A percentile compares a stretch with the other conserved stretches of the same genome.
Evolutionary conservation across 2,329 filamentous ascomycete genomes (phyloP).

Genomic region (Alternaria sp.): DNA sequence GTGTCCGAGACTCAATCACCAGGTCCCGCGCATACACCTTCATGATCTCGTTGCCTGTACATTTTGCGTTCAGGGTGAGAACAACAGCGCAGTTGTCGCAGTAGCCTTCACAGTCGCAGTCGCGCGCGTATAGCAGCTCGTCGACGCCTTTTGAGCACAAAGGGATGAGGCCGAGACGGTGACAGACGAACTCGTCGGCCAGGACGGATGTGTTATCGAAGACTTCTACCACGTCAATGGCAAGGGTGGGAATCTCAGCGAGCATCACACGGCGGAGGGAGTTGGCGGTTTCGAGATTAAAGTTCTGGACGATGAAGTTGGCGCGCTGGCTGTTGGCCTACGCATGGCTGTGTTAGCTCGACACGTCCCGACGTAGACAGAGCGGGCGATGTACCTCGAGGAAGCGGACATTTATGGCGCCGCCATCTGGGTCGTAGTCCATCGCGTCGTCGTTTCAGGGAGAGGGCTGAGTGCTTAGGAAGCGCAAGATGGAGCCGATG

Average conservation of each 20-base stretch:
- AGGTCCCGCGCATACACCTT: slow-evolving; percentile 93
- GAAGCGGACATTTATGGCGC: slow-evolving; percentile 53
- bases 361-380: slow-evolving; percentile 19
- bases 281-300: slow-evolving; percentile 92
- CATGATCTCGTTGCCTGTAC: slow-evolving; percentile 86
- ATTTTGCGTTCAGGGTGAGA: slow-evolving; percentile 84
- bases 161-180: slow-evolving; percentile 89
- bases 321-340: slow-evolving; percentile 83
- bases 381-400: slow-evolving; percentile 45
- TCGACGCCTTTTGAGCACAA: slow-evolving; percentile 85
- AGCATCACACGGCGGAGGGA: slow-evolving; percentile 89
- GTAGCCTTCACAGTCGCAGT: slow-evolving; percentile 96
- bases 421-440: slow-evolving; percentile 61
- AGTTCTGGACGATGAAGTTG: slow-evolving; percentile 89
- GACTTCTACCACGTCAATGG: slow-evolving; percentile 93
- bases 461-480: slow-evolving; percentile 22
- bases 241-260: slow-evolving; percentile 91
- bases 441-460: slow-evolving; percentile 47
- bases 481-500: slow-evolving; percentile 20
- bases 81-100: slow-evolving; percentile 91
- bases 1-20: slow-evolving; percentile 72
- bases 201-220: slow-evolving; percentile 94
- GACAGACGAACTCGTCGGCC: slow-evolving; percentile 93
- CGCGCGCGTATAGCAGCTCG: slow-evolving; percentile 82
- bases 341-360: slow-evolving; percentile 33